phyloP scores from a whole-genome alignment of 805 yeast genomes.

The Candida ovalis region DNA sequence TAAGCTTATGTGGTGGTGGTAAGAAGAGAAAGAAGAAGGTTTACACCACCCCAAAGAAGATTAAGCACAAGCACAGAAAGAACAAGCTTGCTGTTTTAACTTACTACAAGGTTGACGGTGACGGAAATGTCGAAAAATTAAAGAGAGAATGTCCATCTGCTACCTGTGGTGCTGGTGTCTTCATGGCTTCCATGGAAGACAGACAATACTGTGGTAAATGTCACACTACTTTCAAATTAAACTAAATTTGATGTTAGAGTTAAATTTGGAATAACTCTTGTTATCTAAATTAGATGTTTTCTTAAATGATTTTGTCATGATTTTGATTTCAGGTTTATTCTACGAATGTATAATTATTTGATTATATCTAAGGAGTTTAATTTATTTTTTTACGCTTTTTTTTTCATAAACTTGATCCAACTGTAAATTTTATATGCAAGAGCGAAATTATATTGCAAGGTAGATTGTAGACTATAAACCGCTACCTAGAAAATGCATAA shows the following conservation, averaged over 20 bases:
- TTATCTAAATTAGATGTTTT: not conserved
- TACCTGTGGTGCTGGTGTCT: constrained; percentile 97
- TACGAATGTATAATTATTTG: not conserved
- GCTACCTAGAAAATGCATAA: too few relatives aligned
- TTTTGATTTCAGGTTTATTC: not conserved
- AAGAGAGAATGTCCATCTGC: constrained; percentile 96
- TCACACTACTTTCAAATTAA: constrained; percentile 82
- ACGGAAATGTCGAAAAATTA: constrained; percentile 97
- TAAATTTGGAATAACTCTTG: not conserved
- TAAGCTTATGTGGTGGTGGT: constrained; percentile 97
- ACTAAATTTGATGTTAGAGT: constrained; percentile 16
- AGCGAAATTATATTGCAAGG: too few relatives aligned
- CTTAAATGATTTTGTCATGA: not conserved
- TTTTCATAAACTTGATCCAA: not conserved
- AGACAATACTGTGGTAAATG: constrained; percentile 99
- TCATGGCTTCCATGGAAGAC: constrained; percentile 98
- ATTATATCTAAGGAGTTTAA: not conserved
- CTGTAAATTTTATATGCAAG: too few relatives aligned
- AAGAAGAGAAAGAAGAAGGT: constrained; percentile 99
- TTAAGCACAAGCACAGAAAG: constrained; percentile 99
- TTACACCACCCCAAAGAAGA: constrained; percentile 99
- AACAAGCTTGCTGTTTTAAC: constrained; percentile 98
- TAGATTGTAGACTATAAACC: too few relatives aligned
- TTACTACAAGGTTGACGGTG: constrained; percentile 98
- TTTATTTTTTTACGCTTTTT: constrained; percentile 1